Evolutionary conservation across 768 basidiomycete species (phyloP), one percentile per base, ranked within the genome.

Genomic region (Pleurotus sapidus): DNA sequence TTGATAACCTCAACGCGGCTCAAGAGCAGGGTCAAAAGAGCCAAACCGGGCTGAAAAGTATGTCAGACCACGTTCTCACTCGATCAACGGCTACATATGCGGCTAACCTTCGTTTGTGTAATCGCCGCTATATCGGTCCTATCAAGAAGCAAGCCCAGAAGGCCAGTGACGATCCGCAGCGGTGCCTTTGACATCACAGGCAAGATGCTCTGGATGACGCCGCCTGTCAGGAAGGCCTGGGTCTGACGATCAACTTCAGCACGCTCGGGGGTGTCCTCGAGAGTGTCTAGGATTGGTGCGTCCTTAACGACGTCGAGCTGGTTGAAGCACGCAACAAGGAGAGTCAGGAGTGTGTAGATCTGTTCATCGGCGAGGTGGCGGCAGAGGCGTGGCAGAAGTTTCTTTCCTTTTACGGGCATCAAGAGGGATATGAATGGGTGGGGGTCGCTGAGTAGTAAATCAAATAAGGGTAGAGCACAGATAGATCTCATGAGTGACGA

Each of bases 381-480:
- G 8, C 93, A 87, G 12, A 95, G 83, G 46, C 97, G 87, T 3
- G 94, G 91, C 11, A 99, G 78, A 23, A 99, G 81, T 59, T 87
- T 88, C 76, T 98, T 98, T 57, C 97, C 97, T 72, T 99, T 99
- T 63, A 83, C 83, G 3, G 92, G 88, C 17, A 80, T 82, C 48
- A 99, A 81, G 34, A 99, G 79, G 2, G 95, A 94, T 62, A 99
- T 87, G 75, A 99, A 98, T 2, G 97, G 97, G 74, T 99, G 97
- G 2, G 96, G 96, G 60, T 90, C 81, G 68, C 95, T 95, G 62
- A 1, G 49, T 51, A 48, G 40, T 20, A 38, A 46, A 46, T 46
- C 20, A 5, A 15, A 56, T 48, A 15, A 48, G 4, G 40, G 25
- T 55, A 49, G 15, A 24, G n/a, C 37, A 24, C 30, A 25, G 40